Evolutionary conservation across 2,329 filamentous ascomycete genomes (phyloP).

Genomic region (Monosporascus sp.): DNA sequence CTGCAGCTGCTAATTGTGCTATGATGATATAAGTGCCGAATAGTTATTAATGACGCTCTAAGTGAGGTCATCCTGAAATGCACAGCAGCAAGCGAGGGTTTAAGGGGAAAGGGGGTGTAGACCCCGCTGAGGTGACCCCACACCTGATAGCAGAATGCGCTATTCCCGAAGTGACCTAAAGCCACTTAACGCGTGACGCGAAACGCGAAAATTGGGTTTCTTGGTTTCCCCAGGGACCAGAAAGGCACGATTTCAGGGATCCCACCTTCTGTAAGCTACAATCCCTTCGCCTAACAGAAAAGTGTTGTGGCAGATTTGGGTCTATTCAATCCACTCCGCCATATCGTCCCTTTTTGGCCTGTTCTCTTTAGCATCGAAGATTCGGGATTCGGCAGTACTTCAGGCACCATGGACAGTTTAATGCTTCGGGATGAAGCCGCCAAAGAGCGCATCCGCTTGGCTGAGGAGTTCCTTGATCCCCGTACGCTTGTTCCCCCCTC

Average conservation of each 20-base stretch:
- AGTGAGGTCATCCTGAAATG: no score
- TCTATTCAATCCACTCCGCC: background rate
- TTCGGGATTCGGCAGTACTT: constrained; percentile 1
- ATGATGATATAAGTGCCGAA: background rate
- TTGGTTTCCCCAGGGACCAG: background rate
- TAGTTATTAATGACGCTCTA: no score
- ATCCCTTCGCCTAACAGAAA: background rate
- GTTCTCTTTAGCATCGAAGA: background rate
- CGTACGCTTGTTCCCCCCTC: constrained; percentile 48
- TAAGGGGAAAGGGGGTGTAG: no score
- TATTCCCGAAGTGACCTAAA: background rate
- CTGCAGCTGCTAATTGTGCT: constrained; percentile 1
- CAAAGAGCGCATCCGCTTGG: constrained; percentile 76
- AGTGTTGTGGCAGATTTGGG: background rate
- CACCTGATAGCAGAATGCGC: background rate
- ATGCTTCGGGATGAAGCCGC: constrained; percentile 81
- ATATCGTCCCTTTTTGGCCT: background rate
- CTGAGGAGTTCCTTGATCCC: constrained; percentile 91
- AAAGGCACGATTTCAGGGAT: background rate
- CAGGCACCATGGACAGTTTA: constrained; percentile 59
- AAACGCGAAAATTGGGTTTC: background rate
- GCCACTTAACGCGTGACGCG: constrained; percentile 1
- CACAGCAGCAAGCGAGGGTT: no score
- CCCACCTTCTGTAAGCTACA: background rate
- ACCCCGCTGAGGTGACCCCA: no score